Evolutionary conservation across 2,329 filamentous ascomycete species (phyloP), one percentile per base, ranked within the genome.

Genomic region (Trichophyton simii): DNA sequence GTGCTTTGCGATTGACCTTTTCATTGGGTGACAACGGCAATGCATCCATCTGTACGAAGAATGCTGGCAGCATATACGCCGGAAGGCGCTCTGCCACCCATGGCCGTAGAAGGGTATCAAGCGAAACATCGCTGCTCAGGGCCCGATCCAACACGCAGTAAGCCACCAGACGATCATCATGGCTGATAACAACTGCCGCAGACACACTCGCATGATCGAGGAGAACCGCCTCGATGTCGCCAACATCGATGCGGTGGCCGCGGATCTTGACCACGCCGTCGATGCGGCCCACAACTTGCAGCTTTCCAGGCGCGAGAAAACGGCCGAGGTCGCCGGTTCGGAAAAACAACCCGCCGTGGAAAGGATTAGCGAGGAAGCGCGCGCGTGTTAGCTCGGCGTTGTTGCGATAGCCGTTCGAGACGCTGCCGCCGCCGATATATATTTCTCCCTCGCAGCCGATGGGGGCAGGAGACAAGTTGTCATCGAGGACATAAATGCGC

Each of bases 401-500:
- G 48, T 66, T 63, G 1, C 66, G 48, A 60, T 71, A 71, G 1
- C 68, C 68, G 0, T 55, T n/a, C 1, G 67, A 61, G 1, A 70
- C 66, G 9, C 70, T 67, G 22, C 64, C 64, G 15, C 71, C 69
- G 22, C 67, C 74, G 36, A 81, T 69, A 34, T 54, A 69, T 3
- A 81, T 69, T 62, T 80, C 77, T 3, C 79, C 79, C 0, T 72
- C 66, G 1, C 72, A 57, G 0, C 78, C 77, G 13, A 69, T 46
- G 0, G 78, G 76, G 1, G 76, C 67, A 3, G 73, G 72, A 2
- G 72, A 62, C 48, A 70, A 57, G 1, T 76, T 41, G 3, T 71
- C 63, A 63, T 79, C 77, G 0, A 80, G 28, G 46, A 80, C 70
- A 62, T 75, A 76, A 28, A 70, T 55, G 0, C 63, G 59, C 54